Evolutionary conservation across 805 yeast genomes (phyloP), one percentile per base, ranked within the genome.

Genomic region (Jamesozyma piceae): DNA sequence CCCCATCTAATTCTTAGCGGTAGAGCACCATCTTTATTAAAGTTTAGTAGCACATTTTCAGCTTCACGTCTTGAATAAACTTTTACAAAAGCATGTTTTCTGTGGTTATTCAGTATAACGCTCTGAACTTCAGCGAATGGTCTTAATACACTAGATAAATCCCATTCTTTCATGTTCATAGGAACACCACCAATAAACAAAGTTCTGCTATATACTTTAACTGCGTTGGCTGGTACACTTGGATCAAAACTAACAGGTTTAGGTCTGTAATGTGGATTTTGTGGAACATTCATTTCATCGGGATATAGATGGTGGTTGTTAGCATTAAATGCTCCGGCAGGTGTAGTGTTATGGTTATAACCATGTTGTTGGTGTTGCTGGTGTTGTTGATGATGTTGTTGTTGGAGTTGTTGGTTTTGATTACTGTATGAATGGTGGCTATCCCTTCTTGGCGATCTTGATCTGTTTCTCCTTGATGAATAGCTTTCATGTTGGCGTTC

Each of bases 21-120:
- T 68, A 58, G 66, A 9, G 75, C 63, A 33, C 82, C 81, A 48
- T 79, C 80, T 51, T 80, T 77, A 56, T 78, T 78, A 66, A 89
- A 87, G 34, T 78, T 75, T 33, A 74, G 70, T 44, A 87, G 73
- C 13, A 88, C 88, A 47, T 71, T 75, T 60, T 85, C 96, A 26
- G 98, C 98, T 63, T 90, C 97, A 30, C 71, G 73, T 64, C 98
- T 77, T 19, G 95, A 85, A 60, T 83, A 87, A 21, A 89, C 94
- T 65, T 92, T 92, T 37, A 90, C 95, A 58, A 92, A 92, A 0
- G 97, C 98, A 65, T 92, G 97, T 55, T 83, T 87, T 67, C 95
- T 80, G 51, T 87, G 95, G 50, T 77, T 75, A 66, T 90, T 87
- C 58, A 89, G 68, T 43, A 90, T 85, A 21, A 86, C 82, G 49